A percentile compares a stretch with the other conserved stretches of the same genome.
These are phyloP conservation scores for Diaporthe ampelina DNA, from an alignment of 2,329 filamentous ascomycete species.

Conservation along the genomic window DNA sequence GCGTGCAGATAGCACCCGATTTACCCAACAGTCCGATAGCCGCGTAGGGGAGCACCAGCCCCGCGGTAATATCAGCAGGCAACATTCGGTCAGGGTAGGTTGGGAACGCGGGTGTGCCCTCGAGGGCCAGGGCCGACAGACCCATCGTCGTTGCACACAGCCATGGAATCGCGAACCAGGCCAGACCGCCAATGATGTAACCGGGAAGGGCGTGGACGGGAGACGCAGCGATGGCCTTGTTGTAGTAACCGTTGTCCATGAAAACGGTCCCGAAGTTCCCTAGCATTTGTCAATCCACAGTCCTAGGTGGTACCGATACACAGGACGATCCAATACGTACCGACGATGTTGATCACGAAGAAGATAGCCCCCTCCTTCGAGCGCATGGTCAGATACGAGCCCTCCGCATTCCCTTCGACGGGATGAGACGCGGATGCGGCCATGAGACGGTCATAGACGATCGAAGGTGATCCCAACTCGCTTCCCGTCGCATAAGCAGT, in stretches of 20 bases:
- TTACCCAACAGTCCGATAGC: conserved; percentile 86
- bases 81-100: conserved; percentile 81
- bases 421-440: conserved; percentile 78
- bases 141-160: conserved; percentile 91
- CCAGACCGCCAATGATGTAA: conserved; percentile 87
- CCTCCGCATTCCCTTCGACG: conserved; percentile 82
- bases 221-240: conserved; percentile 91
- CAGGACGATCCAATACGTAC: conserved; percentile 51
- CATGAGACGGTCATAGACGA: conserved; percentile 83
- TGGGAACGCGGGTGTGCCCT: conserved; percentile 79
- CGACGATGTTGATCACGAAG: conserved; percentile 89
- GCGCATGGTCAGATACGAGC: conserved; percentile 89
- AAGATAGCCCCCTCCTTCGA: conserved; percentile 87
- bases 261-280: conserved; percentile 86
- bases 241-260: conserved; percentile 85
- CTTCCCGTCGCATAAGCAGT: conserved; percentile 83
- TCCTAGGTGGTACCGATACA: too few species aligned
- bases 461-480: conserved; percentile 79
- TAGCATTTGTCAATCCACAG: background rate
- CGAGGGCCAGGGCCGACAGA: conserved; percentile 83
- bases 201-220: conserved; percentile 89
- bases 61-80: conserved; percentile 81
- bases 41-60: conserved; percentile 87
- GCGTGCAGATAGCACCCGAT: conserved; percentile 82
- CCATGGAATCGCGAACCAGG: conserved; percentile 96